phyloP scores from a whole-genome alignment of 75 land plant species.

The Cupressus sempervirens region DNA sequence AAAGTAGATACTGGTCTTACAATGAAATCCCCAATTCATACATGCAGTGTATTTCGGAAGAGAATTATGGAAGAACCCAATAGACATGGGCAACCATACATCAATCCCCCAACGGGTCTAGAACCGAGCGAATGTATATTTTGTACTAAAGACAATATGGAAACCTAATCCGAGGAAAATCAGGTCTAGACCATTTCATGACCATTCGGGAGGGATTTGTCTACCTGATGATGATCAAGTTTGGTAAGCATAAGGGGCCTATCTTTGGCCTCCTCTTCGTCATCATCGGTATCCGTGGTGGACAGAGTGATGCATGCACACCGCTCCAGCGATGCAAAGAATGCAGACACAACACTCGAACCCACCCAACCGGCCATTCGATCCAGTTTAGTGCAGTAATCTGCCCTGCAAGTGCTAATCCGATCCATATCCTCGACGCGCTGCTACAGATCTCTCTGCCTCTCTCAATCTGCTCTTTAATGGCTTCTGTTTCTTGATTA shows the following conservation, averaged over 20 bases:
- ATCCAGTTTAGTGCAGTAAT: constrained; percentile 23
- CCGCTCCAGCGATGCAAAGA: constrained; percentile 52
- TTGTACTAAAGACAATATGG: too few relatives aligned
- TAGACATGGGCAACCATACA: neutral
- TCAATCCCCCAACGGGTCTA: neutral
- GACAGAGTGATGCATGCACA: constrained; percentile 42
- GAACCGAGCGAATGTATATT: neutral
- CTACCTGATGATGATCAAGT: constrained; percentile 12
- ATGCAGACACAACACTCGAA: constrained; percentile 38
- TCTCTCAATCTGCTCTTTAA: neutral
- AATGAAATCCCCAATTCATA: neutral
- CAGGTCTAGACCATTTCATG: constrained; percentile 2
- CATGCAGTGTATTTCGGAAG: neutral
- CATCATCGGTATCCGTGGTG: constrained; percentile 32
- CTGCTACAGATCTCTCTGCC: neutral
- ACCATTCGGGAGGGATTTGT: neutral
- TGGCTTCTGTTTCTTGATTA: neutral
- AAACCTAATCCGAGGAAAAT: too few relatives aligned
- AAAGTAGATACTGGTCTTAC: neutral
- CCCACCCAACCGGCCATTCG: constrained; percentile 44
- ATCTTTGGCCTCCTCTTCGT: constrained; percentile 35
- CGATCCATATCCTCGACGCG: neutral
- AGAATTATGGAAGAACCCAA: neutral
- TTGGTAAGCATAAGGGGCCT: constrained; percentile 24
- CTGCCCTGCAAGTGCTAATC: neutral